Conservation (phyloP, 805 yeast genomes). For the Zygotorulaspora florentina region DNA sequence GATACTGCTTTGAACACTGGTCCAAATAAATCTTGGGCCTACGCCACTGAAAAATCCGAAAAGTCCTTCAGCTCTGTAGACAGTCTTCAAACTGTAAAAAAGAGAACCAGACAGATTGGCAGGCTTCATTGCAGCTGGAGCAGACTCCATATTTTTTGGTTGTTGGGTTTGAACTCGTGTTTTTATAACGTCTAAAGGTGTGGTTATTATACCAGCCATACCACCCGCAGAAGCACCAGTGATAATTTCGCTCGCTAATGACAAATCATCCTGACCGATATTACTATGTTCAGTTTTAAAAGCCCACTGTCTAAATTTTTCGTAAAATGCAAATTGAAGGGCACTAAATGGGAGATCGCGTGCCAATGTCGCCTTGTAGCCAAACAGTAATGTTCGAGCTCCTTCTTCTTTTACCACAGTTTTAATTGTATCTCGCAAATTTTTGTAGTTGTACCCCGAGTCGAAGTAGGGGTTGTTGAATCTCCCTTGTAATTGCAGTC, state of each 20-base stretch:
- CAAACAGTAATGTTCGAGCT: conserved; percentile 68
- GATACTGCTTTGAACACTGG: conserved; percentile 88
- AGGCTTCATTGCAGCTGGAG: conserved; percentile 17
- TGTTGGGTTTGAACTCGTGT: conserved; percentile 90
- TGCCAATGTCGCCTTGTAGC: conserved; percentile 88
- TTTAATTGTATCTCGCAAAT: conserved; percentile 64
- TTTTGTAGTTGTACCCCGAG: conserved; percentile 82
- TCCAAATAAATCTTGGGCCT: conserved; percentile 96
- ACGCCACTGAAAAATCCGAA: conserved; percentile 87
- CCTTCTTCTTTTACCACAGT: conserved; percentile 73
- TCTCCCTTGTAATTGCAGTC: conserved; percentile 89
- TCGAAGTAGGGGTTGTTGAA: conserved; percentile 72
- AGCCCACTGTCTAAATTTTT: conserved; percentile 66
- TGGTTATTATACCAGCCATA: conserved; percentile 79
- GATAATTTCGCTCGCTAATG: conserved; percentile 57
- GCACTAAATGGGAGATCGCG: conserved; percentile 96
- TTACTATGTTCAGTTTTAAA: conserved; percentile 36
- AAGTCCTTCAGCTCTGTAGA: conserved; percentile 71
- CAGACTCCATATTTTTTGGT: conserved; percentile 5
- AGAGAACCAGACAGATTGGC: conserved; percentile 41
- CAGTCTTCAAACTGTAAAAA: conserved; percentile 45
- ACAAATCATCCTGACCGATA: conserved; percentile 42
- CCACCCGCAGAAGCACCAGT: conserved; percentile 98
- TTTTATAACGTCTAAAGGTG: conserved; percentile 89
- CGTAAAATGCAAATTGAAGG: conserved; percentile 92